Conservation (phyloP, 805 yeast genomes). For the Candida loeiensis region DNA sequence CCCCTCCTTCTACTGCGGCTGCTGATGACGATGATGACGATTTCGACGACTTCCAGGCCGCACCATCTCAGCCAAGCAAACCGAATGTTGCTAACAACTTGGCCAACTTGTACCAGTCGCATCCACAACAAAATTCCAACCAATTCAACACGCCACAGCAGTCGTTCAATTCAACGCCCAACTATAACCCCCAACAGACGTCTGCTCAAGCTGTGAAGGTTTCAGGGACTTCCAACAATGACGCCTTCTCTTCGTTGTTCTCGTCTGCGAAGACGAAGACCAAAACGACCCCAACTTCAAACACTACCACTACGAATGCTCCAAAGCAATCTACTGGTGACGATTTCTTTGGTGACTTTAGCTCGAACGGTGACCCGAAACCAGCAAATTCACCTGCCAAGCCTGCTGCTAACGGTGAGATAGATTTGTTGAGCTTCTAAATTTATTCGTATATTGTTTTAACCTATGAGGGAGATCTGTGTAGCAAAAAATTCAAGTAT, state of each 20-base stretch:
- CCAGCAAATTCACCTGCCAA: constrained; percentile 14
- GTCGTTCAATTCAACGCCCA: constrained; percentile 13
- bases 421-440: constrained; percentile 49
- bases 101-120: constrained; percentile 24
- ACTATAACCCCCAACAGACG: constrained; percentile 18
- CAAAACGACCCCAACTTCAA: constrained; percentile 9
- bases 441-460: constrained; percentile 3
- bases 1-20: constrained; percentile 17
- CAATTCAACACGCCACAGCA: constrained; percentile 10
- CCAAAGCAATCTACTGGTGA: constrained; percentile 19
- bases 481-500: constrained; percentile 3
- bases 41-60: constrained; percentile 79
- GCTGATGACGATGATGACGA: constrained; percentile 61
- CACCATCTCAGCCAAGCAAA: constrained; percentile 37
- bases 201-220: constrained; percentile 38
- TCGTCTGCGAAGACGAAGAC: constrained; percentile 56
- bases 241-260: constrained; percentile 72
- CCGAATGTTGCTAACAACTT: constrained; percentile 22
- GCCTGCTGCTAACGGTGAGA: constrained; percentile 29
- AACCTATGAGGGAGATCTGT: neutral
- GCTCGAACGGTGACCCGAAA: constrained; percentile 18
- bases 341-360: constrained; percentile 33
- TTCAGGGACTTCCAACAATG: constrained; percentile 34
- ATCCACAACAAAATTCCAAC: constrained; percentile 15
- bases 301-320: constrained; percentile 11